phyloP scores from a whole-genome alignment of 2,329 filamentous ascomycete species.

The Chaetomiaceae sp. region DNA sequence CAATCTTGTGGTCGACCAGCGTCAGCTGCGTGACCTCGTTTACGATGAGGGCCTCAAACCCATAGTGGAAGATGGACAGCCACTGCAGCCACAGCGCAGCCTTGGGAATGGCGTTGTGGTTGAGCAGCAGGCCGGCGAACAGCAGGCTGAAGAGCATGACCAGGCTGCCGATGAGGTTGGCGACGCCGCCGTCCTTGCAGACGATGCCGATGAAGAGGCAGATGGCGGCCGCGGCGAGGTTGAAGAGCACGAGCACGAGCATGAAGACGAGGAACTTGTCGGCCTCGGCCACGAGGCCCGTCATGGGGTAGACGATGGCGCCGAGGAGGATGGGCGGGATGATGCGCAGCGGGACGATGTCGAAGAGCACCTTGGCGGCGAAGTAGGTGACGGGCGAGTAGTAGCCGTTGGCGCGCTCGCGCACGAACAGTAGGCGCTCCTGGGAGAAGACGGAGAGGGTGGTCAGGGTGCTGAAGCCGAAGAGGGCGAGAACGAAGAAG shows the following conservation, averaged over 20 bases:
- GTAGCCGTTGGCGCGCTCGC: conserved; percentile 94
- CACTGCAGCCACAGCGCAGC: conserved; percentile 85
- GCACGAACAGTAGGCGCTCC: conserved; percentile 83
- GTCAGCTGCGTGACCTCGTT: conserved; percentile 92
- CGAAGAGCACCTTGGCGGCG: conserved; percentile 92
- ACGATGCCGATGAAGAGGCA: conserved; percentile 96
- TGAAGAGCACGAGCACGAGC: conserved; percentile 89
- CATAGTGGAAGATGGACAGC: conserved; percentile 97
- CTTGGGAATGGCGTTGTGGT: conserved; percentile 85
- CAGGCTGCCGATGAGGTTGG: conserved; percentile 87
- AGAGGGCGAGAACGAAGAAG: conserved; percentile 93
- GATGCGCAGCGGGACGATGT: conserved; percentile 89
- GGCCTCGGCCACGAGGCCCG: conserved; percentile 76
- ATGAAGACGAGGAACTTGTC: conserved; percentile 88
- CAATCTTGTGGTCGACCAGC: conserved; percentile 90
- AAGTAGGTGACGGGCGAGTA: conserved; percentile 95
- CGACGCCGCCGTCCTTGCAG: conserved; percentile 85
- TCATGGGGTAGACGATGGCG: conserved; percentile 96
- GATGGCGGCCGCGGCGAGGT: conserved; percentile 86
- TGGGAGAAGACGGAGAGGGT: conserved; percentile 89
- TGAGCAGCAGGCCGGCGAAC: conserved; percentile 89
- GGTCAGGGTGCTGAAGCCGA: conserved; percentile 94
- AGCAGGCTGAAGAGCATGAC: conserved; percentile 97
- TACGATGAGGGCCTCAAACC: conserved; percentile 92
- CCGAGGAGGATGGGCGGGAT: conserved; percentile 94